Evolutionary conservation across 1,139 yeast genomes (phyloP), one percentile per base, ranked within the genome.

Genomic region (Yamadazyma trypodendri): DNA sequence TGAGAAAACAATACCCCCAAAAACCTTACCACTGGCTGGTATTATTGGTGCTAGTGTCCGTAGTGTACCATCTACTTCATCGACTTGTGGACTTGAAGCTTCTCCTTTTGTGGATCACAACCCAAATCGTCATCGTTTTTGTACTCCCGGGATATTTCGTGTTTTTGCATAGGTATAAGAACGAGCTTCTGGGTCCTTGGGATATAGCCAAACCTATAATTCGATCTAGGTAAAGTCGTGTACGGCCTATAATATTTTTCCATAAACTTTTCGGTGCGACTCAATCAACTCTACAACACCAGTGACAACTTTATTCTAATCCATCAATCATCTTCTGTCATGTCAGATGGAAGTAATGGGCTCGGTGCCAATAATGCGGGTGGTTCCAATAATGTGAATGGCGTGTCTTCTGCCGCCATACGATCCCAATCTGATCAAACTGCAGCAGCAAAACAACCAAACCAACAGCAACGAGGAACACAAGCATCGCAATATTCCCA

Each of bases 181-280:
- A 87, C 56, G 96, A 87, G 56, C 67, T 88, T 39, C 90, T 84
- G 59, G 96, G 96, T 0, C 96, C 96, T 0, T 88, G 96, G 96
- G 96, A 88, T 58, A 81, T 85, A 1, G 96, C 95, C 10, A 79
- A 75, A 51, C 96, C 96, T 1, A 58, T 66, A 11, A 56, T 71
- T 3, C 28, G 40, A 9, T 27, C 29, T 23, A 23, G 13, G 6
- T 23, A 23, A 27, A 6, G 29, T 27, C 5, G 29, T 27, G 29
- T 27, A 12, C 14, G 10, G 7, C 14, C 29, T 20, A 15, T 27
- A 11, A 7, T 27, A 15, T 6, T 27, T 27, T 27, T 14, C n/a
- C 18, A 15, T 6, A 7, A 15, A 6, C 17, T 25, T 13, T 6
- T 11, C 11, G 28, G 29, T 15, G 29, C 18, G 20, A 27, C 29